Evolutionary conservation across 257 asterid genomes (phyloP), one percentile per base, ranked within the genome.

Genomic region (Gynochthodes officinalis): DNA sequence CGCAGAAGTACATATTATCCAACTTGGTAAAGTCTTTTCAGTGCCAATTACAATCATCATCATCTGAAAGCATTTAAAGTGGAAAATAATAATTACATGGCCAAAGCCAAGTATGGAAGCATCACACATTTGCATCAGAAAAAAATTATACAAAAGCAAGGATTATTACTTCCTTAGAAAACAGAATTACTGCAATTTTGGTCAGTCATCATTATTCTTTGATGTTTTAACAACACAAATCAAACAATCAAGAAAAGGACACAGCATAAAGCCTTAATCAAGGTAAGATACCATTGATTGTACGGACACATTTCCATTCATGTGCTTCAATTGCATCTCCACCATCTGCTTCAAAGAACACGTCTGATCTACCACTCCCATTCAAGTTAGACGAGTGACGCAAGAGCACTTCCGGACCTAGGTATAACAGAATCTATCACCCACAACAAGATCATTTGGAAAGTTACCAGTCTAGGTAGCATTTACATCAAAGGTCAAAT

Each of bases 271-370:
- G 15, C 67, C n/a, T 52, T 37, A 70, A 66, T 68, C 15, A 61
- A 81, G 65, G 50, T 67, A 64, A 74, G 70, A 73, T 84, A 92
- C 99, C 99, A 72, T 88, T 88, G 73, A 85, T 65, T n/a, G 97
- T 92, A 69, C 93, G 96, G 60, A 95, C 87, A 68, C 99, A 95
- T 85, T 86, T 92, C 99, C 99, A 95, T 78, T 90, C 89, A 85
- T 89, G 89, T 66, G 87, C 96, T 77, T 95, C 97, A 63, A 90
- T 78, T 64, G 74, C 91, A 84, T 95, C 99, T 28, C 92, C 94
- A 65, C 88, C 85, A 78, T 85, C 89, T 75, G 90, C 90, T 69
- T 90, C 97, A 77, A 74, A 86, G 82, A 71, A 85, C 50, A 82
- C 78, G 65, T 85, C 86, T 68, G 83, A 57, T 76, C 72, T 77